These are phyloP conservation scores for Dichomitus squalens DNA, from an alignment of 1,284 basidiomycete genomes.

Conservation along the genomic window DNA sequence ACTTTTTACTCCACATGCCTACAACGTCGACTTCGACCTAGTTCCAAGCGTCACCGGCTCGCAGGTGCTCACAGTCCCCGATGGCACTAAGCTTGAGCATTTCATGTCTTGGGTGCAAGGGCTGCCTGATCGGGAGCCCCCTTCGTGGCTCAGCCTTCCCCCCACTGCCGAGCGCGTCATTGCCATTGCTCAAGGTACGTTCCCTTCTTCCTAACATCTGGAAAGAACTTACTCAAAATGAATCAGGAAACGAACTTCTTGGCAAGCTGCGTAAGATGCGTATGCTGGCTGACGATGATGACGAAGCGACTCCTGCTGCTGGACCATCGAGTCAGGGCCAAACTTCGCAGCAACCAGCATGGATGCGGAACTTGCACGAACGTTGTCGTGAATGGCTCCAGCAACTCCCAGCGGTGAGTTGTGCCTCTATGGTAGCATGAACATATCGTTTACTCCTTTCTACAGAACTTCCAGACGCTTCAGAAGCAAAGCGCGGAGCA, in stretches of 20 bases:
- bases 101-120: constrained; percentile 88
- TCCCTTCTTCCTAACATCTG: not conserved
- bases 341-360: constrained; percentile 79
- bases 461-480: constrained; percentile 63
- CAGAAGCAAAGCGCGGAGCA: constrained; percentile 68
- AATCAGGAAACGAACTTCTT: constrained; percentile 77
- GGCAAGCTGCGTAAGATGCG: constrained; percentile 91
- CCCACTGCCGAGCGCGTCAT: constrained; percentile 90
- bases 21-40: constrained; percentile 90
- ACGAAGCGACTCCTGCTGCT: constrained; percentile 58
- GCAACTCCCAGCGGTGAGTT: constrained; percentile 71
- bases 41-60: constrained; percentile 67
- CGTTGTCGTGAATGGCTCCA: constrained; percentile 84
- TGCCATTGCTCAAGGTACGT: constrained; percentile 84
- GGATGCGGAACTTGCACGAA: constrained; percentile 86
- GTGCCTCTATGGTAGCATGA: not conserved
- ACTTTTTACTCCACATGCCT: constrained; percentile 85
- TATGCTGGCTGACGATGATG: constrained; percentile 86
- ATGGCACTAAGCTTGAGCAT: constrained; percentile 89
- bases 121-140: constrained; percentile 89
- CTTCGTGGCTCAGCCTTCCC: constrained; percentile 90
- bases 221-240: constrained; percentile 1
- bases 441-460: not conserved
- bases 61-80: constrained; percentile 74
- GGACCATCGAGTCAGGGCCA: constrained; percentile 58